Percentiles rank a stretch among this genome's conserved stretches.
These are phyloP conservation scores for Neoboletus brunneissimus DNA, from an alignment of 768 basidiomycete species.

Conservation along the genomic window DNA sequence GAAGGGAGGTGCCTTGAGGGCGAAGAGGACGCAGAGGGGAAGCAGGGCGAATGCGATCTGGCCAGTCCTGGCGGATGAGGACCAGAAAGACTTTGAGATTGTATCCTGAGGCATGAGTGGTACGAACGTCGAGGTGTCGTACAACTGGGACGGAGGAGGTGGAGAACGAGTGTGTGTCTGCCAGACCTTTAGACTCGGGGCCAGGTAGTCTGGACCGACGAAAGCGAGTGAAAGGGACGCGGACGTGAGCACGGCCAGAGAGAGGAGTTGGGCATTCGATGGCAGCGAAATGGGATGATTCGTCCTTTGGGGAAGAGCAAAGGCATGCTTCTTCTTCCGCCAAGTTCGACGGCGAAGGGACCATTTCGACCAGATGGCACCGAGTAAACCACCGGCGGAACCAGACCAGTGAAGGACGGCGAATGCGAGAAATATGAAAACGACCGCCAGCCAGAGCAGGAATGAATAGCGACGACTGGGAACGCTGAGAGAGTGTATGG, in stretches of 20 bases:
- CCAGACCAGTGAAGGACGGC: conserved; percentile 44
- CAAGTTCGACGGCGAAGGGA: conserved; percentile 55
- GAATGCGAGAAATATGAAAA: conserved; percentile 38
- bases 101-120: conserved; percentile 52
- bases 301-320: conserved; percentile 33
- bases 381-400: conserved; percentile 40
- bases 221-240: conserved; percentile 47
- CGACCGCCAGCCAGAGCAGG: conserved; percentile 56
- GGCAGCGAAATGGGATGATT: conserved; percentile 45
- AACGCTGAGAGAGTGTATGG: conserved; percentile 51
- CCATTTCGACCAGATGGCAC: conserved; percentile 60
- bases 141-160: conserved; percentile 28
- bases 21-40: conserved; percentile 67
- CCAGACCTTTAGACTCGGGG: conserved; percentile 47
- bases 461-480: conserved; percentile 56
- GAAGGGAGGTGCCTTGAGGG: conserved; percentile 69
- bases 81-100: conserved; percentile 70
- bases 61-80: conserved; percentile 62
- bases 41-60: conserved; percentile 70
- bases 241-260: conserved; percentile 42
- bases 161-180: conserved; percentile 30
- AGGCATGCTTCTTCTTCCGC: conserved; percentile 46
- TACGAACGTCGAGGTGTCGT: conserved; percentile 34
- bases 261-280: conserved; percentile 61
- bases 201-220: conserved; percentile 68